Evolutionary conservation across 306 rosid species (phyloP), one percentile per base, ranked within the genome.

Genomic region (Begonia masoniana): DNA sequence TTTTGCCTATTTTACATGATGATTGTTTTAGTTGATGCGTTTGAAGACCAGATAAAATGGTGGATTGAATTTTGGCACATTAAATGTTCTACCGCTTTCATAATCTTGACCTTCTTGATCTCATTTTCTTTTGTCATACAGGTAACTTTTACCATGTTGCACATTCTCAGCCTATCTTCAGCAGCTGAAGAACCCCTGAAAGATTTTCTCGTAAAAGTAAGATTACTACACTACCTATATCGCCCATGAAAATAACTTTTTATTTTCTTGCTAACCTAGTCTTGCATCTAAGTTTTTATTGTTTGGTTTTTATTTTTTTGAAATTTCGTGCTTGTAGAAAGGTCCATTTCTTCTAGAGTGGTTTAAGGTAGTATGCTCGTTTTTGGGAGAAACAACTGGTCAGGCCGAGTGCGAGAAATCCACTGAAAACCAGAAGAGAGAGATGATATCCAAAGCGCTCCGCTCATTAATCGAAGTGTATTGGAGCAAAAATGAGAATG

Each of bases 71-170:
- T 31, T 31, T 31, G 39, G 39, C 39, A 4, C 39, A 31, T 31
- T 5, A 6, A 31, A 31, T 5, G 3, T 31, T 7, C 39, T 31
- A 31, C 9, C 3, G 39, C 39, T 31, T 7, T 31, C 39, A 31
- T 31, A 31, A 31, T 1, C 39, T 31, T 31, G 3, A 4, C 39
- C 39, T 31, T 31, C 24, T 21, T 5, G 9, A 31, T 31, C 39
- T 31, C 7, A 7, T 4, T 31, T 31, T 31, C 39, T 31, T 41
- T 19, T 26, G 61, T 54, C n/a, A 19, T 71, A 77, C 87, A 91
- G 97, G 51, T 91, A 57, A 85, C 88, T 70, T 74, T 76, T 74
- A 85, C 97, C 50, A 71, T 91, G 85, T 68, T 91, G 61, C 97
- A 91, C 42, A 61, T 83, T 76, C 85, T 85, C 63, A 70, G 77